Percentiles rank a stretch among this genome's conserved stretches.
Evolutionary conservation across 192 early-diverging fungal genomes (phyloP).

Genomic region (Spizellomyces sp.): DNA sequence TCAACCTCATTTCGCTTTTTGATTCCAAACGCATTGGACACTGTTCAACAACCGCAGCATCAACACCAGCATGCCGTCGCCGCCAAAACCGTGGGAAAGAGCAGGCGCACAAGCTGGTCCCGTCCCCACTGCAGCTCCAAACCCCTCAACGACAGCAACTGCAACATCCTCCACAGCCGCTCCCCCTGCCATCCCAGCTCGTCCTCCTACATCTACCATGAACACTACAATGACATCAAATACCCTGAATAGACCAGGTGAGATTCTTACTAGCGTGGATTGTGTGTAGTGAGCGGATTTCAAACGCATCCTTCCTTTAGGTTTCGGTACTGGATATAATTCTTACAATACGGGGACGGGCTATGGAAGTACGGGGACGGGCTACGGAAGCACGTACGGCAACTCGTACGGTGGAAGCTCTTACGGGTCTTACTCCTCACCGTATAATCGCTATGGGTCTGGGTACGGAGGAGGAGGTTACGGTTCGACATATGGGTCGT

Average conservation of each 20-base stretch:
- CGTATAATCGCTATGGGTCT: slow-evolving; percentile 15
- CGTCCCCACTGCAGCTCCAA: slow-evolving; percentile 28
- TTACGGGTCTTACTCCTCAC: slow-evolving; percentile 17
- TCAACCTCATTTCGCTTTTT: no score
- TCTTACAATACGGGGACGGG: slow-evolving; percentile 29
- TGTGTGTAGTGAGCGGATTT: background rate
- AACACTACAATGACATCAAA: slow-evolving; percentile 4
- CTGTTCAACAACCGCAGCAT: no score
- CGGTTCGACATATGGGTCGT: slow-evolving; percentile 26
- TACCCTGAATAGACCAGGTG: background rate
- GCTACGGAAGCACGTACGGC: slow-evolving; percentile 14
- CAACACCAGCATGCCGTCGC: slow-evolving; percentile 47
- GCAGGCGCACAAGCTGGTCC: slow-evolving; percentile 45
- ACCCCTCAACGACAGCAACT: slow-evolving; percentile 13
- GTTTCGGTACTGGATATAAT: slow-evolving; percentile 15
- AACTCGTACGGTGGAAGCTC: slow-evolving; percentile 5
- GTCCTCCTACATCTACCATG: slow-evolving; percentile 5
- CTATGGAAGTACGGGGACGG: slow-evolving; percentile 37
- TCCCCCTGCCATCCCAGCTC: slow-evolving; percentile 21
- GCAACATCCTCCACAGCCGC: slow-evolving; percentile 27
- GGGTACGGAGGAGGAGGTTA: slow-evolving; percentile 4
- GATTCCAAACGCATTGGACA: no score
- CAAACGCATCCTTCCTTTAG: background rate
- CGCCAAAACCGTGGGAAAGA: slow-evolving; percentile 79
- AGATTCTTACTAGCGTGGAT: background rate